Percentiles rank a stretch among this genome's conserved stretches.
Evolutionary conservation across 768 basidiomycete genomes (phyloP).

Genomic region (Panellus pusillus): DNA sequence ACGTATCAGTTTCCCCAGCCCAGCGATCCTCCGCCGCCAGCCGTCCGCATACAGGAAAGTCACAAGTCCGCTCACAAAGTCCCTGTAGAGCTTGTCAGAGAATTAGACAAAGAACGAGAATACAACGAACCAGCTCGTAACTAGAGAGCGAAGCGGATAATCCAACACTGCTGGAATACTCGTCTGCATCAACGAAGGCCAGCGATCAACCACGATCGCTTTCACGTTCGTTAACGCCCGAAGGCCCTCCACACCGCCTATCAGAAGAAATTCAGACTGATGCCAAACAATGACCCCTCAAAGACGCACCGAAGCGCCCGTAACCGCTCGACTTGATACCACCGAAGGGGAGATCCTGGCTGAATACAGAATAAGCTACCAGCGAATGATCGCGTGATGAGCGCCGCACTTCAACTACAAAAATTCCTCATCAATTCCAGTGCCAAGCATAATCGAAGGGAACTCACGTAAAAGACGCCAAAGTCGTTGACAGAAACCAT

Average conservation of each 20-base stretch:
- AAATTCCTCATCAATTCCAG: slow-evolving; percentile 19
- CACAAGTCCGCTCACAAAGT: slow-evolving; percentile 49
- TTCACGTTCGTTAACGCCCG: slow-evolving; percentile 87
- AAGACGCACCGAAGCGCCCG: slow-evolving; percentile 78
- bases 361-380: slow-evolving; percentile 26
- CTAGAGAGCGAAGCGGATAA: slow-evolving; percentile 77
- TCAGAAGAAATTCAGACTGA: not conserved
- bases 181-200: slow-evolving; percentile 82
- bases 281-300: slow-evolving; percentile 12
- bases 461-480: slow-evolving; percentile 78
- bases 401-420: slow-evolving; percentile 63
- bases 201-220: slow-evolving; percentile 82
- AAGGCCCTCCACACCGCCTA: slow-evolving; percentile 94
- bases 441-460: not conserved
- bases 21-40: slow-evolving; percentile 48
- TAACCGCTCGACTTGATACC: slow-evolving; percentile 91
- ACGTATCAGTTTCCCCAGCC: slow-evolving; percentile 38
- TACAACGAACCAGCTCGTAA: slow-evolving; percentile 67
- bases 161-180: slow-evolving; percentile 82
- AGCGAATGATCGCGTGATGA: slow-evolving; percentile 1
- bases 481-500: slow-evolving; percentile 99
- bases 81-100: slow-evolving; percentile 34
- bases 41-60: slow-evolving; percentile 54
- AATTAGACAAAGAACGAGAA: not conserved
- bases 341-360: slow-evolving; percentile 94